Evolutionary conservation across 495 filamentous ascomycete species (phyloP).

Genomic region (Penicillium bialowiezense): DNA sequence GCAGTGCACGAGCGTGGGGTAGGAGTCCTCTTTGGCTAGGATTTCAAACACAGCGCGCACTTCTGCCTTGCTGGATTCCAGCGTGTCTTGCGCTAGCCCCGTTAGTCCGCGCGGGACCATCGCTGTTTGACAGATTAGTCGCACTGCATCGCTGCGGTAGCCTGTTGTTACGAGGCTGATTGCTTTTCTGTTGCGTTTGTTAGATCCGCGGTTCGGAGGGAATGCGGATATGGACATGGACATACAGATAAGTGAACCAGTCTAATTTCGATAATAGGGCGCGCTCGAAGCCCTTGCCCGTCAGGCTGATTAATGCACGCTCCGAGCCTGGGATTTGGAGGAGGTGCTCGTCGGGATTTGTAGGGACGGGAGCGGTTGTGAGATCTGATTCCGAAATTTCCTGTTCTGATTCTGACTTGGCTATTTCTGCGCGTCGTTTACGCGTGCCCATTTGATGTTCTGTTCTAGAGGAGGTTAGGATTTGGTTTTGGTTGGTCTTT

Average conservation of each 20-base stretch:
- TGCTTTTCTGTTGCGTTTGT: constrained; percentile 46
- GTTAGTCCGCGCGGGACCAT: constrained; percentile 66
- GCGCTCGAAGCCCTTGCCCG: constrained; percentile 66
- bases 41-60: constrained; percentile 56
- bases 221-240: no score
- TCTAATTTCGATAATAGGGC: constrained; percentile 67
- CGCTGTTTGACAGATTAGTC: constrained; percentile 62
- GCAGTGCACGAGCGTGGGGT: constrained; percentile 72
- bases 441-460: constrained; percentile 69
- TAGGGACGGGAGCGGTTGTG: constrained; percentile 27
- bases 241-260: constrained; percentile 61
- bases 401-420: constrained; percentile 6
- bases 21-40: constrained; percentile 41
- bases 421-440: constrained; percentile 52
- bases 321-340: constrained; percentile 57
- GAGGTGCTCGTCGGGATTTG: constrained; percentile 42
- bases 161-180: constrained; percentile 59
- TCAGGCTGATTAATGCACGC: constrained; percentile 65
- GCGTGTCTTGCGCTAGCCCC: constrained; percentile 61
- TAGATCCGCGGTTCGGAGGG: no score
- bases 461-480: constrained; percentile 44
- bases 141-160: constrained; percentile 64
- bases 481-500: background rate
- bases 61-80: constrained; percentile 61
- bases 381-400: constrained; percentile 10